Evolutionary conservation across 2,329 filamentous ascomycete species (phyloP).

Genomic region (Fusarium illudens): DNA sequence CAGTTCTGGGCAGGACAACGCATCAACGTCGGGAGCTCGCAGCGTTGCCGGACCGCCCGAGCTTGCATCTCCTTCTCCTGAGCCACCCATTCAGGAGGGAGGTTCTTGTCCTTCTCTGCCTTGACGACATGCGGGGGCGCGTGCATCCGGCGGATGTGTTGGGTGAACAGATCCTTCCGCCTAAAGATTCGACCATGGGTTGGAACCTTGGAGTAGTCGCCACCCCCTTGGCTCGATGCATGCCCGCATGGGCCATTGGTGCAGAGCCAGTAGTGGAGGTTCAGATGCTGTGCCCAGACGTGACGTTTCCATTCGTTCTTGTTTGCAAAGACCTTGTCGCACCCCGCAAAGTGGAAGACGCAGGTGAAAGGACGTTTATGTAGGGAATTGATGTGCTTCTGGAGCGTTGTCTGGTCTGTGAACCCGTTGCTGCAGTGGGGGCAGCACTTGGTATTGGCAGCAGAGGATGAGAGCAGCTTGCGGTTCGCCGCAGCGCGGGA

Average conservation of each 20-base stretch:
- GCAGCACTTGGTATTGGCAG: constrained; percentile 17
- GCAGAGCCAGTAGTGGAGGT: constrained; percentile 79
- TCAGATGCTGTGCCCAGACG: constrained; percentile 80
- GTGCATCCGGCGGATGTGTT: constrained; percentile 90
- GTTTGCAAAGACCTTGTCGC: constrained; percentile 73
- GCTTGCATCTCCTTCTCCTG: constrained; percentile 64
- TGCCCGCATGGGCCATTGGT: constrained; percentile 65
- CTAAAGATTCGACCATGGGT: constrained; percentile 77
- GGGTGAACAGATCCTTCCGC: constrained; percentile 89
- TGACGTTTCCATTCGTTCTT: constrained; percentile 99
- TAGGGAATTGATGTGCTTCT: constrained; percentile 60
- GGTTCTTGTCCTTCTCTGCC: constrained; percentile 50
- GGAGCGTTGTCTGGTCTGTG: constrained; percentile 55
- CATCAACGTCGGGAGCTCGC: constrained; percentile 68
- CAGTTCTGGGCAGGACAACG: constrained; percentile 72
- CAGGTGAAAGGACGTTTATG: constrained; percentile 75
- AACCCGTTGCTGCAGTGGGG: constrained; percentile 46
- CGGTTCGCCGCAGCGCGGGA: not conserved
- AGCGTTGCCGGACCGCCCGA: constrained; percentile 67
- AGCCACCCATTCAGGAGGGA: constrained; percentile 56
- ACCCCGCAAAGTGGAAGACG: constrained; percentile 81
- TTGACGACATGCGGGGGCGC: constrained; percentile 50
- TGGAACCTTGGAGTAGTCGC: constrained; percentile 38
- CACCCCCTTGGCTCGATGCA: constrained; percentile 37
- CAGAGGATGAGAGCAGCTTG: constrained; percentile 13